Conservation (phyloP, 192 early-diverging fungal genomes). For the Thamnidium elegans region DNA sequence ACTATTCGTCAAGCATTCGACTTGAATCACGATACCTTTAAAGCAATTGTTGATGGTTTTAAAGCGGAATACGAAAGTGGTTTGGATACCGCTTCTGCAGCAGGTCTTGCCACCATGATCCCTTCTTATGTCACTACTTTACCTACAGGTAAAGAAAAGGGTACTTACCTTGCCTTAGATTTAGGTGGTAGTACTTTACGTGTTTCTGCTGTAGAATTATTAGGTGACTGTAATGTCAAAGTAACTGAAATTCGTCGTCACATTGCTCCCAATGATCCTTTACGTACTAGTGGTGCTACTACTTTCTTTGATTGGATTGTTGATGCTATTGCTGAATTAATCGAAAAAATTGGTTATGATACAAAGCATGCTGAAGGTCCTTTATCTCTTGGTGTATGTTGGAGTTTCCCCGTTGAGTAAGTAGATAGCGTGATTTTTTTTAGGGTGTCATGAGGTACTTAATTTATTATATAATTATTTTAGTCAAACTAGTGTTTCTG, state of each 20-base stretch:
- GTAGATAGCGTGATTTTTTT: slow-evolving; percentile 17
- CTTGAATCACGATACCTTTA: slow-evolving; percentile 15
- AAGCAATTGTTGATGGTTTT: slow-evolving; percentile 33
- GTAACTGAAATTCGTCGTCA: slow-evolving; percentile 72
- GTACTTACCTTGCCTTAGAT: slow-evolving; percentile 87
- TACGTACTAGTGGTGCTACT: slow-evolving; percentile 69
- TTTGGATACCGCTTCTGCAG: slow-evolving; percentile 34
- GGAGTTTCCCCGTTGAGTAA: slow-evolving; percentile 80
- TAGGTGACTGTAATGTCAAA: slow-evolving; percentile 64
- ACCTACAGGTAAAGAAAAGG: slow-evolving; percentile 80
- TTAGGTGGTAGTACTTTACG: slow-evolving; percentile 95
- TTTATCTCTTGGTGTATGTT: slow-evolving; percentile 67
- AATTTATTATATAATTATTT: background rate
- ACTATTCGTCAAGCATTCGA: slow-evolving; percentile 22
- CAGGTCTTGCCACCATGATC: slow-evolving; percentile 70
- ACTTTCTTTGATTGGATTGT: slow-evolving; percentile 83
- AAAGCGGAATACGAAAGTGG: slow-evolving; percentile 26
- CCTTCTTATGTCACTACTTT: slow-evolving; percentile 81
- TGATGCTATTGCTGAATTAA: slow-evolving; percentile 37
- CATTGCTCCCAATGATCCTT: slow-evolving; percentile 60
- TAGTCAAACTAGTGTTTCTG: slow-evolving; percentile 43
- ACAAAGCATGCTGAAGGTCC: background rate
- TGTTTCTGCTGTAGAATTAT: slow-evolving; percentile 75
- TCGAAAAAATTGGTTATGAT: slow-evolving; percentile 15
- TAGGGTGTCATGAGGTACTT: background rate